Evolutionary conservation across 2,329 filamentous ascomycete genomes (phyloP), one percentile per base, ranked within the genome.

Genomic region (Colletotrichum plurivorum): DNA sequence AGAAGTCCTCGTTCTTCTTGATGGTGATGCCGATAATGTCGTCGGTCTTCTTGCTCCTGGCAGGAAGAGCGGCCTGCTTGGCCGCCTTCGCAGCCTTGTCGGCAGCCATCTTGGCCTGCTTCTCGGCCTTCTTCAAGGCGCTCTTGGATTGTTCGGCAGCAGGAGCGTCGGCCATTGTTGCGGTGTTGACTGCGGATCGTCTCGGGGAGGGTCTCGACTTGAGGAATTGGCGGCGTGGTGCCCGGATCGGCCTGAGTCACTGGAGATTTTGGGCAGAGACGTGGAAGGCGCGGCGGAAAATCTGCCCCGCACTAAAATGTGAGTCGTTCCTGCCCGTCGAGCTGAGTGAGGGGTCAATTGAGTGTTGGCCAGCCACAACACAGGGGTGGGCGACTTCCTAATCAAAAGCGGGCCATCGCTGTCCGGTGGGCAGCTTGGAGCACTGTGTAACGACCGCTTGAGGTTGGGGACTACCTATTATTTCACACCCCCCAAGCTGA

Each of bases 1-100:
- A 88, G 79, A 99, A 96, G 83, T 98, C 94, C 55, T 93, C 92
- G 56, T 92, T 86, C 83, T 98, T 98, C 72, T 88, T 87, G 70
- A 93, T 90, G 72, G 95, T 96, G 76, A 98, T 97, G 73, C 95
- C 95, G 75, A 96, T 97, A 73, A 97, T 89, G 72, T 90, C 88
- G 77, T 89, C 88, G 10, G 82, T 75, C 82, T 90, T 89, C 83
- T 90, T 90, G 75, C 85, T 85, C 62, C 87, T 86, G 49, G 89
- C 81, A 27, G 87, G 82, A 59, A 89, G 76, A 1, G 82, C 72
- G 46, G 82, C 78, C 76, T 88, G 84, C 81, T 89, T 90, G 43
- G 87, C 87, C 22, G 87, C 87, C 81, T 90, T 90, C 52, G 86
- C 86, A 61, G 88, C 88, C 79, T 90, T 90, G 51, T 88, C 87